Conservation (phyloP, 2,329 filamentous ascomycete species). For the Sporothrix pallida region DNA sequence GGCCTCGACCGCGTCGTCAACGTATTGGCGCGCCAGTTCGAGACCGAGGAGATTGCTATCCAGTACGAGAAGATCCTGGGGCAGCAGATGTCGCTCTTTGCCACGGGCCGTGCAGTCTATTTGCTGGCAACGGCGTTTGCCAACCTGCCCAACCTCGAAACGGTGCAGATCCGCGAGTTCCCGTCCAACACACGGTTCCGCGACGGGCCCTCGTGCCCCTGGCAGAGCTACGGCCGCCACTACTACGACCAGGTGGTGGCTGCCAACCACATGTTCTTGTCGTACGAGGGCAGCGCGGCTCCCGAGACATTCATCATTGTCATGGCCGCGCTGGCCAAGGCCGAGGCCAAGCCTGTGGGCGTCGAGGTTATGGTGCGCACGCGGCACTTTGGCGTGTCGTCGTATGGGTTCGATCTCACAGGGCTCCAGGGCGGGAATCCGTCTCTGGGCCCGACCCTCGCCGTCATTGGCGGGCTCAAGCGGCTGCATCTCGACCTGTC, state of each 20-base stretch:
- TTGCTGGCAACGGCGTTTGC: slow-evolving; percentile 63
- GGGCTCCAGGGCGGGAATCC: slow-evolving; percentile 44
- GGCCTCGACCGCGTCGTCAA: slow-evolving; percentile 47
- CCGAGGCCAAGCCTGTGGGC: slow-evolving; percentile 42
- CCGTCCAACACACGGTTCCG: slow-evolving; percentile 55
- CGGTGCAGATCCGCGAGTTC: slow-evolving; percentile 65
- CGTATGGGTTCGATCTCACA: slow-evolving; percentile 56
- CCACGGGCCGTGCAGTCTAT: slow-evolving; percentile 55
- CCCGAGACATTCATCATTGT: slow-evolving; percentile 50
- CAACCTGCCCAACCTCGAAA: slow-evolving; percentile 60
- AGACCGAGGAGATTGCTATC: neutral
- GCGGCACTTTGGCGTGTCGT: slow-evolving; percentile 43
- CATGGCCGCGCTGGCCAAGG: slow-evolving; percentile 51
- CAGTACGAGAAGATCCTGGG: slow-evolving; percentile 10
- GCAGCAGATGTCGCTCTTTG: slow-evolving; percentile 46
- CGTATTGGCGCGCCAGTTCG: neutral
- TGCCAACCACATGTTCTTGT: slow-evolving; percentile 45
- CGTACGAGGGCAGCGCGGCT: slow-evolving; percentile 38
- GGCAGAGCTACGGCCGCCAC: slow-evolving; percentile 58
- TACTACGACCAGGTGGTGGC: slow-evolving; percentile 38
- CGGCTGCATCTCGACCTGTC: slow-evolving; percentile 51
- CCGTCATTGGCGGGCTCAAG: slow-evolving; percentile 54
- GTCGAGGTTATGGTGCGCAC: slow-evolving; percentile 56
- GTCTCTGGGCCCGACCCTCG: slow-evolving; percentile 42
- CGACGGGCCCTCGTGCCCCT: slow-evolving; percentile 51